These are phyloP conservation scores for Rhododendron williamsianum DNA, from an alignment of 148 eudicot genomes.

Conservation along the genomic window DNA sequence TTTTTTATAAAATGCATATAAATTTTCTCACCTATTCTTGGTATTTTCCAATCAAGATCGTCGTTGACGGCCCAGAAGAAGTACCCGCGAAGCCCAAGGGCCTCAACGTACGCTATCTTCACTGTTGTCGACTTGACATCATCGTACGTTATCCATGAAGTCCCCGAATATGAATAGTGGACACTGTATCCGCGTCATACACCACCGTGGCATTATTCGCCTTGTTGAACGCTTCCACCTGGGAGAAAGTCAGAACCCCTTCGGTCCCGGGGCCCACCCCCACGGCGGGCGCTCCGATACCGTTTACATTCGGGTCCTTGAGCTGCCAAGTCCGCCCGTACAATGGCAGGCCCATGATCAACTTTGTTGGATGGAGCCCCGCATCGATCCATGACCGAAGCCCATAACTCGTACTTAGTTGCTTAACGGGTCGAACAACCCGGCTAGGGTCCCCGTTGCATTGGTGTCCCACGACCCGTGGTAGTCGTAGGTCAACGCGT, in stretches of 20 bases:
- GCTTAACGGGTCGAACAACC: conserved; percentile 30
- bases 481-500: conserved; percentile 45
- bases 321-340: conserved; percentile 51
- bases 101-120: conserved; percentile 31
- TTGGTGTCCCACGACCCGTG: conserved; percentile 36
- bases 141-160: conserved; percentile 47
- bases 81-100: conserved; percentile 34
- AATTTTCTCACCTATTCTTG: conserved; percentile 27
- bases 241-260: conserved; percentile 17
- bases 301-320: conserved; percentile 21
- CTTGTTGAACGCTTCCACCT: conserved; percentile 26
- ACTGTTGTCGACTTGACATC: conserved; percentile 23
- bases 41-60: conserved; percentile 39
- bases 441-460: conserved; percentile 33
- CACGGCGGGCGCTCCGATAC: conserved; percentile 37
- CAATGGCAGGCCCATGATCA: conserved; percentile 55
- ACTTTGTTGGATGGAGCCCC: conserved; percentile 25
- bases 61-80: conserved; percentile 52
- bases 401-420: conserved; percentile 45
- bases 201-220: conserved; percentile 32
- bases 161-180: conserved; percentile 34
- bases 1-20: neutral
- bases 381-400: conserved; percentile 39
- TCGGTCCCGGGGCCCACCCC: conserved; percentile 33
- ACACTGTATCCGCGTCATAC: conserved; percentile 27